A percentile compares a stretch with the other conserved stretches of the same genome.
Evolutionary conservation across 805 yeast species (phyloP).

Genomic region (Candida insectalens): DNA sequence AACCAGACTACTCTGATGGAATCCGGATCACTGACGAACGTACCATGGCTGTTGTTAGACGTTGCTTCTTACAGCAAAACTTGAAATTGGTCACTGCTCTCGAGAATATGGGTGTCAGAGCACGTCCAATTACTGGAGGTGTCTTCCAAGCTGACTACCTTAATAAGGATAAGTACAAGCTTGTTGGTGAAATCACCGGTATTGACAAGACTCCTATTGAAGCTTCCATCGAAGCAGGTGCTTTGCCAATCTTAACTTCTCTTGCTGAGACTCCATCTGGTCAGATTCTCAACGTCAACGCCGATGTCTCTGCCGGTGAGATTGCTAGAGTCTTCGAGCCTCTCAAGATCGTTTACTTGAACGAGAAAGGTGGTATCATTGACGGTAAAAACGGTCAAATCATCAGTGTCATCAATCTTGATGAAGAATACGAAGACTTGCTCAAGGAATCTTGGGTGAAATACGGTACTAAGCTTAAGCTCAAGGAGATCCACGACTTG

Average conservation of each 20-base stretch:
- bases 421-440: conserved; percentile 88
- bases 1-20: conserved; percentile 93
- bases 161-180: conserved; percentile 81
- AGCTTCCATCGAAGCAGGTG: conserved; percentile 92
- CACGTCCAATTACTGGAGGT: conserved; percentile 97
- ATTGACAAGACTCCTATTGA: conserved; percentile 88
- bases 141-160: conserved; percentile 90
- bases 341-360: conserved; percentile 87
- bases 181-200: conserved; percentile 82
- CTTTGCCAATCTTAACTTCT: conserved; percentile 91
- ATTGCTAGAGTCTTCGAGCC: conserved; percentile 96
- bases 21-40: conserved; percentile 90
- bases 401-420: conserved; percentile 82
- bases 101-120: conserved; percentile 94
- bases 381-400: conserved; percentile 90
- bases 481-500: conserved; percentile 91
- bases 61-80: conserved; percentile 92
- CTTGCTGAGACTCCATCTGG: conserved; percentile 96
- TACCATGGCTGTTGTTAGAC: conserved; percentile 94
- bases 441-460: conserved; percentile 96
- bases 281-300: conserved; percentile 93
- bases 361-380: conserved; percentile 95
- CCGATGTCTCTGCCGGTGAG: conserved; percentile 99
- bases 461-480: conserved; percentile 95
- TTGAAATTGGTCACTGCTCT: conserved; percentile 90